Evolutionary conservation across 352 stramenopile genomes (phyloP).

Genomic region (Pelagophyceae sp.): DNA sequence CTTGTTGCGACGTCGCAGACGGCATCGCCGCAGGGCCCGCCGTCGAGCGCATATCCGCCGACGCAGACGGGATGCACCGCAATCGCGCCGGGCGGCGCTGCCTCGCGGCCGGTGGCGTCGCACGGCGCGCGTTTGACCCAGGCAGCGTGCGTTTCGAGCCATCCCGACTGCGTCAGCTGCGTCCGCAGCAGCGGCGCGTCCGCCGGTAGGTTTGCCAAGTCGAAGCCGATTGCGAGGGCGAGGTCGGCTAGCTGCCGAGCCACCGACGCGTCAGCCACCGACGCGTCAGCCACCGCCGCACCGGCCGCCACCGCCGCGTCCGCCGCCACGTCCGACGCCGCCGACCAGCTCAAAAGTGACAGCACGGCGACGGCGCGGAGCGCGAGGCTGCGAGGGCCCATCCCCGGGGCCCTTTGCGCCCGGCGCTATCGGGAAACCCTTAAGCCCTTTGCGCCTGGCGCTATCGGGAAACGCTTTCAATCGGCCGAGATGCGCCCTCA

Average conservation of each 20-base stretch:
- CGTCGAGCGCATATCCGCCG: not conserved
- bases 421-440: too few relatives aligned
- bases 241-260: slow-evolving; percentile 11
- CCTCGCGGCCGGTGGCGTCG: not conserved
- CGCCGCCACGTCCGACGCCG: too few relatives aligned
- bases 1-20: not conserved
- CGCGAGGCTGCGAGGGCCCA: too few relatives aligned
- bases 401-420: too few relatives aligned
- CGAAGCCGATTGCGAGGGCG: not conserved
- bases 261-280: too few relatives aligned
- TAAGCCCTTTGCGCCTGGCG: too few relatives aligned
- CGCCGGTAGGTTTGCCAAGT: not conserved
- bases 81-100: not conserved
- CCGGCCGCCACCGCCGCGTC: too few relatives aligned
- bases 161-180: not conserved
- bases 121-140: not conserved
- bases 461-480: too few relatives aligned
- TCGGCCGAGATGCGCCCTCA: too few relatives aligned
- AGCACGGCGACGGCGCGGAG: too few relatives aligned
- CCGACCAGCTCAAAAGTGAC: too few relatives aligned
- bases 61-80: slow-evolving; percentile 7
- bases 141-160: slow-evolving; percentile 4
- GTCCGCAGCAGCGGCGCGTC: not conserved
- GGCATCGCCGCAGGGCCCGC: not conserved
- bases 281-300: too few relatives aligned